Evolutionary conservation across 495 filamentous ascomycete species (phyloP).

Genomic region (Penicillium dipodomyicola): DNA sequence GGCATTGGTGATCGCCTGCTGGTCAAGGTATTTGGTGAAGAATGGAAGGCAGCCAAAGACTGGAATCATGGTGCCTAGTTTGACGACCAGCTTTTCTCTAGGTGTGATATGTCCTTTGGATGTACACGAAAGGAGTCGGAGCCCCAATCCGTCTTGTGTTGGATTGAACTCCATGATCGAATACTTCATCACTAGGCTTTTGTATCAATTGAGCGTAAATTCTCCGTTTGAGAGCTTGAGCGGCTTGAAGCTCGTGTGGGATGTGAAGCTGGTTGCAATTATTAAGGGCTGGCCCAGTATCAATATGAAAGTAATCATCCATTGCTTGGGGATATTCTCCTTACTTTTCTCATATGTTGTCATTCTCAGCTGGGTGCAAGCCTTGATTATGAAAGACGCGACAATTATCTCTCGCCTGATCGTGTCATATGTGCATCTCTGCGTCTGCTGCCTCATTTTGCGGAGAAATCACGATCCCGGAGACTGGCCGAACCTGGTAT

Average conservation of each 20-base stretch:
- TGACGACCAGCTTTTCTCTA: conserved; percentile 17
- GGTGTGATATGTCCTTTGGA: neutral
- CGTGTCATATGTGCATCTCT: neutral
- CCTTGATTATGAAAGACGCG: conserved; percentile 4
- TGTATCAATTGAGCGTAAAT: neutral
- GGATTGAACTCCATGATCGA: neutral
- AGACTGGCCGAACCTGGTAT: neutral
- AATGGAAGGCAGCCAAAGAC: conserved; percentile 27
- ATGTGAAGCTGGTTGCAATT: neutral
- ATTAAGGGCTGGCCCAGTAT: neutral
- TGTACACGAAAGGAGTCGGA: too few relatives aligned
- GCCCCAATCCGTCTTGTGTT: too few relatives aligned
- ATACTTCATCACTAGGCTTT: neutral
- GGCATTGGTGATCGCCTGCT: conserved; percentile 25
- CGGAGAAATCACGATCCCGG: neutral
- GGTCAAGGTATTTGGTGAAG: conserved; percentile 39
- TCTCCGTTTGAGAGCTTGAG: neutral
- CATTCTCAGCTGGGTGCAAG: neutral
- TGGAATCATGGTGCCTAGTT: conserved; percentile 18
- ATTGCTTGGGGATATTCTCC: neutral
- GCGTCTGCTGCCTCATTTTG: neutral
- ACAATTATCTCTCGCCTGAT: conserved; percentile 11
- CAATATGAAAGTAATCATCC: neutral
- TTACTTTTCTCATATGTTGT: neutral
- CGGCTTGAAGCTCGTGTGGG: neutral